Evolutionary conservation across 306 rosid genomes (phyloP).

Genomic region (Medicago truncatula): MtrunA17r5.0-ANR NC_053043.1:14273501-14274000

Average conservation of each 20-base stretch:
- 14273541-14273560: background rate
- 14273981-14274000: background rate
- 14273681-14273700: background rate
- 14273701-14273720: background rate
- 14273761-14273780: background rate
- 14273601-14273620: conserved; percentile 15
- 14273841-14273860: conserved; percentile 1
- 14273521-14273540: background rate
- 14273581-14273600: background rate
- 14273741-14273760: conserved; percentile 29
- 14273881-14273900: conserved; percentile 4
- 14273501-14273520: conserved; percentile 25
- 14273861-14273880: background rate
- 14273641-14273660: background rate
- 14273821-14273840: conserved; percentile 11
- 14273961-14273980: background rate
- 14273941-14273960: conserved; percentile 6
- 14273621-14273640: background rate
- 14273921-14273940: conserved; percentile 18
- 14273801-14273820: conserved; percentile 6
- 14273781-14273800: conserved; percentile 6
- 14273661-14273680: conserved; percentile 10
- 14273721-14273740: conserved; percentile 1
- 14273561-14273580: background rate
- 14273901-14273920: background rate